These are phyloP conservation scores for Rosa persica DNA, from an alignment of 306 rosid genomes.

Conservation along the genomic window DNA sequence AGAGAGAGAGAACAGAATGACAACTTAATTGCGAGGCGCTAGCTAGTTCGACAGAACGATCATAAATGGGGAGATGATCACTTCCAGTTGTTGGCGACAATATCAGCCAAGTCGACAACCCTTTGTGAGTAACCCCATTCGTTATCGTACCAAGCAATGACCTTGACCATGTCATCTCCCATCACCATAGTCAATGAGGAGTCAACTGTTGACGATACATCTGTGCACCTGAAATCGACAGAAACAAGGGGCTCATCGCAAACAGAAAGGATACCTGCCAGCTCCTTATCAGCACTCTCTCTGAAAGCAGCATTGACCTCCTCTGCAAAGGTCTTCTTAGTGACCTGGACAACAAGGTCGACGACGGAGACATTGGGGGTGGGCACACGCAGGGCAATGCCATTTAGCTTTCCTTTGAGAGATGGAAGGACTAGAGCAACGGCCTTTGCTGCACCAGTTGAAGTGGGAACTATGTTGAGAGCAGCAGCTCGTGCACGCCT, in stretches of 20 bases:
- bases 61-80: conserved; percentile 26
- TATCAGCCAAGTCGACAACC: conserved; percentile 97
- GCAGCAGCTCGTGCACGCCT: conserved; percentile 97
- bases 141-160: conserved; percentile 97
- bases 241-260: conserved; percentile 98
- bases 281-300: conserved; percentile 80
- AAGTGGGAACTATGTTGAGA: conserved; percentile 91
- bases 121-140: conserved; percentile 99
- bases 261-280: conserved; percentile 72
- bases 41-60: neutral
- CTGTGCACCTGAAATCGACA: conserved; percentile 87
- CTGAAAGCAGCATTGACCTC: conserved; percentile 94
- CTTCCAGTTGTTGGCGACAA: conserved; percentile 94
- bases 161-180: conserved; percentile 99
- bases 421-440: conserved; percentile 91
- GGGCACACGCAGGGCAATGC: conserved; percentile 95
- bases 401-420: conserved; percentile 89
- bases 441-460: conserved; percentile 99
- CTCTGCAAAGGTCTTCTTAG: conserved; percentile 90
- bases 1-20: neutral
- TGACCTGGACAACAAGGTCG: conserved; percentile 92
- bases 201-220: conserved; percentile 94
- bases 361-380: conserved; percentile 96
- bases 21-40: neutral
- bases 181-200: conserved; percentile 95